Base-by-base conservation (phyloP, 2,329 filamentous ascomycete species). In the Sporothrix phasma region DNA sequence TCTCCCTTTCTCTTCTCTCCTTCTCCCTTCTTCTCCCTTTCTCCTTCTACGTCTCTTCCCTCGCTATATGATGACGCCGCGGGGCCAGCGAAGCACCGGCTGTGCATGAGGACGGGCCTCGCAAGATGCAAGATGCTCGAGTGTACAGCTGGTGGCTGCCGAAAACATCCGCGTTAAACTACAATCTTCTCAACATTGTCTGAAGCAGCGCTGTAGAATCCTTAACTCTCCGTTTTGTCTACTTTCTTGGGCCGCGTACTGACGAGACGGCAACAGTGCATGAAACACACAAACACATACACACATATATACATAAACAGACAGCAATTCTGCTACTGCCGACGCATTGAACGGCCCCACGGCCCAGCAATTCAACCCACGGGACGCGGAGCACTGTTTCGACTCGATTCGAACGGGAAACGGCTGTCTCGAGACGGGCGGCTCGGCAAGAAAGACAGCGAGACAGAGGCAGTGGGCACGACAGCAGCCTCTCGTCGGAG, bases 111-210 rank as follows among this genome's bases (percentile, higher is more conserved):
- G 54, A 59, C 39, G 34, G 11, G 17, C 13, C 10, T 37, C 49
- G 7, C 39, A 34, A 47, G n/a, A n/a, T n/a, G 7, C 39, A 34
- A 47, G 51, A 29, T 37, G 19, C 51, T 22, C 24, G 22, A 39
- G 45, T 49, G 59, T 7, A 26, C 59, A 43, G 66, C 58, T 66
- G 64, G 62, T 65, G 68, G 61, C 75, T 81, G 80, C 72, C 79
- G 82, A 78, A 74, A 79, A 80, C 75, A 77, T 80, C 81, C 82
- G 73, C 72, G 71, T 69, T 69, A 68, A 60, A 37, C 66, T 39
- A 69, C 66, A 73, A 75, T 75, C 74, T 75, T 75, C 74, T 75
- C 74, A 74, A 71, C 58, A 15, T n/a, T 11, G 46, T 53, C 59
- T 61, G 59, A 61, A 51, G 29, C 45, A 26, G 58, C 10, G 29